phyloP scores from a whole-genome alignment of 768 basidiomycete species.

The Hemileccinum rubropunctum region DNA sequence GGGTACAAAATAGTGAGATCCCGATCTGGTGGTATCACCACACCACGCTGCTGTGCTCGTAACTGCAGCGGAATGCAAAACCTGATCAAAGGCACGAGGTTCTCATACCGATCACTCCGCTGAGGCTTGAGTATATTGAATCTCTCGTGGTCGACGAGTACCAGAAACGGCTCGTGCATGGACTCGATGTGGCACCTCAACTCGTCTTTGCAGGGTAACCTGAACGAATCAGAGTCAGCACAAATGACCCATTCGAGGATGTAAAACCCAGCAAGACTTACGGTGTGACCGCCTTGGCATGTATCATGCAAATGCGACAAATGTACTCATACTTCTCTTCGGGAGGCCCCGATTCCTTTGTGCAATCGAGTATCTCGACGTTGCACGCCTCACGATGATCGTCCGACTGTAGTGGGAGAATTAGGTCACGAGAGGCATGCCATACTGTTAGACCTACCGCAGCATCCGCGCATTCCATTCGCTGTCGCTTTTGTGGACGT shows the following conservation, averaged over 20 bases:
- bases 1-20: neutral
- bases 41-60: neutral
- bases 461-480: neutral
- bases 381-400: neutral
- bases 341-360: neutral
- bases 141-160: neutral
- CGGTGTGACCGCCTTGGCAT: neutral
- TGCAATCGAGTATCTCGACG: neutral
- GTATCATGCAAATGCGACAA: neutral
- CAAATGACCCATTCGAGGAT: neutral
- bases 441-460: neutral
- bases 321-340: neutral
- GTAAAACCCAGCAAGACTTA: neutral
- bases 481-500: neutral
- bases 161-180: neutral
- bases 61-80: neutral
- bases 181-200: constrained; percentile 8
- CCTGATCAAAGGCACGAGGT: neutral
- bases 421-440: neutral
- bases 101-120: neutral
- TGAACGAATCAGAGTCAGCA: neutral
- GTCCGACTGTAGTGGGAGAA: neutral
- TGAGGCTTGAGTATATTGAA: neutral
- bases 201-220: constrained; percentile 5
- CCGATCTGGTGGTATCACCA: neutral